Conservation (phyloP, 257 asterid species). For the Solanum rostratum region DNA sequence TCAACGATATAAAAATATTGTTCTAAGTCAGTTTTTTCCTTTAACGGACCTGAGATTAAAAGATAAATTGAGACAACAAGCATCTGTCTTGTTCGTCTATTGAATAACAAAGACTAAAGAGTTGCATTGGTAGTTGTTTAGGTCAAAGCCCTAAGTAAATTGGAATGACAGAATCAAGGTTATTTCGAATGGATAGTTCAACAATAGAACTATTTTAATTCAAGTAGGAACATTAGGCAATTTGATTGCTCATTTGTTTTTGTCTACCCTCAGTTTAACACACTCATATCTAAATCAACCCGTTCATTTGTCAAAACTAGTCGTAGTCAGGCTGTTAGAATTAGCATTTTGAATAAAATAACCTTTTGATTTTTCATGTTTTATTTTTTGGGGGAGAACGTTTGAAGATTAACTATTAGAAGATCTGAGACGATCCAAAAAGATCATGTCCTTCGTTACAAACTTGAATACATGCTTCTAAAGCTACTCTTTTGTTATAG, state of each 20-base stretch:
- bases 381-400: too few species aligned
- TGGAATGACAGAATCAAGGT: not conserved
- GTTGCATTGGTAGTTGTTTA: not conserved
- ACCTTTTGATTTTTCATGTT: too few species aligned
- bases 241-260: not conserved
- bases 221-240: not conserved
- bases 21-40: not conserved
- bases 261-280: not conserved
- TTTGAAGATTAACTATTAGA: too few species aligned
- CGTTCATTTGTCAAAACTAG: not conserved
- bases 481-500: not conserved
- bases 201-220: not conserved
- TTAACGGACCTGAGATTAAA: not conserved
- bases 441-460: too few species aligned
- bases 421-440: too few species aligned
- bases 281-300: not conserved
- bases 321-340: too few species aligned
- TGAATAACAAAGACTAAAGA: not conserved
- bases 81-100: not conserved
- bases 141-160: not conserved
- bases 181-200: not conserved
- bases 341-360: too few species aligned
- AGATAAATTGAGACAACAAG: not conserved
- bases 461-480: not conserved
- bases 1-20: not conserved